phyloP scores from a whole-genome alignment of 2,329 filamentous ascomycete genomes.

The Remersonia thermophila region DNA sequence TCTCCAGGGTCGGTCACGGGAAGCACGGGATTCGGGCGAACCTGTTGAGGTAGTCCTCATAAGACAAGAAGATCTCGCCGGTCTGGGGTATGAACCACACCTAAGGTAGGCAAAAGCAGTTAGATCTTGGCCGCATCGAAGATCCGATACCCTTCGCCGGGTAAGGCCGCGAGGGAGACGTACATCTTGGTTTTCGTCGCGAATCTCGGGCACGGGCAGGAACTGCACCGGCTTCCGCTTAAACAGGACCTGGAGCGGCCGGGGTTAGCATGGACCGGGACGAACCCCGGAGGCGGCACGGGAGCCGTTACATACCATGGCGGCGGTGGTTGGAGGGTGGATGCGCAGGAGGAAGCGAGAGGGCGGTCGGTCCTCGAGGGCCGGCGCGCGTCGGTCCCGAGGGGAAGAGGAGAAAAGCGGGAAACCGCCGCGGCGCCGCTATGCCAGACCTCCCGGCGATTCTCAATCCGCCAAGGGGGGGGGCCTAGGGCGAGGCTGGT shows the following conservation, averaged over 20 bases:
- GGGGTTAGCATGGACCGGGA: constrained; percentile 12
- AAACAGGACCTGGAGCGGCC: constrained; percentile 64
- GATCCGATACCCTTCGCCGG: background rate
- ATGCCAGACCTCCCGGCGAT: constrained; percentile 10
- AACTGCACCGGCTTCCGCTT: constrained; percentile 92
- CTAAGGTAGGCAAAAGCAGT: constrained; percentile 33
- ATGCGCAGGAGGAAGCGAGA: constrained; percentile 1
- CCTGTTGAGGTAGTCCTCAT: constrained; percentile 79
- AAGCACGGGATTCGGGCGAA: constrained; percentile 31
- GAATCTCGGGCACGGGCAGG: constrained; percentile 55
- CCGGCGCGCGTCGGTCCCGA: no score
- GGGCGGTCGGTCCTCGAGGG: background rate
- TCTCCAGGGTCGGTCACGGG: constrained; percentile 24
- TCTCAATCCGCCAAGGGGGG: constrained; percentile 2
- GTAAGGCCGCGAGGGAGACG: constrained; percentile 17
- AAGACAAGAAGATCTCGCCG: constrained; percentile 76
- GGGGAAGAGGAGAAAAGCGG: background rate
- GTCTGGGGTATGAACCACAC: constrained; percentile 88
- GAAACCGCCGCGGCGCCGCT: constrained; percentile 17
- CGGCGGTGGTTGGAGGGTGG: constrained; percentile 6
- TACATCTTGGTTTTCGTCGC: constrained; percentile 78
- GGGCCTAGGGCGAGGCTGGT: background rate
- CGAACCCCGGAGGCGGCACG: constrained; percentile 3
- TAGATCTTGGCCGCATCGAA: constrained; percentile 4
- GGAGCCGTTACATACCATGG: constrained; percentile 24